Evolutionary conservation across 140 eudicot species (phyloP), one percentile per base, ranked within the genome.

Genomic region (Erigeron philadelphicus): DNA sequence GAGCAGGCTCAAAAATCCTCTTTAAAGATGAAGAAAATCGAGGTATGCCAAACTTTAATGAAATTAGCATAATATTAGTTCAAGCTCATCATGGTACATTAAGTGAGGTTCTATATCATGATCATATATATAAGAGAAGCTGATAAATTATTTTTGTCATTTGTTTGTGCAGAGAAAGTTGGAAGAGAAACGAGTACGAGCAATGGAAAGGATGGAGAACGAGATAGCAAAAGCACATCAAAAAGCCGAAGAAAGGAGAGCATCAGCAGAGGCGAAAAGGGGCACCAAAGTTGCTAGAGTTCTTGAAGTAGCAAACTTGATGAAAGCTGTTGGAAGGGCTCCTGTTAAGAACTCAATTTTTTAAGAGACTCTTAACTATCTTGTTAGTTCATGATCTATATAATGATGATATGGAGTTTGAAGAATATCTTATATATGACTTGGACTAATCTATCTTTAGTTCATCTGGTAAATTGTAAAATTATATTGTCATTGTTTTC

Each of bases 201-300:
- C 96, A 15, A 38, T 81, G 57, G 96, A 92, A 18, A 88, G 83
- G 81, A 92, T 92, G 98, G 86, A 86, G 76, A 92, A 92, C 23
- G 96, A 88, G 42, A 82, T 92, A 64, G 98, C 96, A 12, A 92
- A 86, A 81, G 95, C 96, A 11, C 96, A 74, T 42, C 82, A 83
- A 59, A 92, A 92, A 74, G 95, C 98, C 21, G 95, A 92, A 83
- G 98, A 88, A 73, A 88, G 83, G 55, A 84, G 84, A 68, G 98
- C 98, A 43, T 79, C 96, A 38, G 85, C 91, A 67, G 96, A 92
- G 80, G 92, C 80, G 21, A 88, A 75, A 59, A 86, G 95, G 79
- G 96, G 98, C 56, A 88, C 88, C 13, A 92, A 92, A 78, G 84
- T 81, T 18, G 90, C 95, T 6, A 86, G 84, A 72, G 88, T 92